Conservation (phyloP, 495 filamentous ascomycete species). For the Podospora sp. region DNA sequence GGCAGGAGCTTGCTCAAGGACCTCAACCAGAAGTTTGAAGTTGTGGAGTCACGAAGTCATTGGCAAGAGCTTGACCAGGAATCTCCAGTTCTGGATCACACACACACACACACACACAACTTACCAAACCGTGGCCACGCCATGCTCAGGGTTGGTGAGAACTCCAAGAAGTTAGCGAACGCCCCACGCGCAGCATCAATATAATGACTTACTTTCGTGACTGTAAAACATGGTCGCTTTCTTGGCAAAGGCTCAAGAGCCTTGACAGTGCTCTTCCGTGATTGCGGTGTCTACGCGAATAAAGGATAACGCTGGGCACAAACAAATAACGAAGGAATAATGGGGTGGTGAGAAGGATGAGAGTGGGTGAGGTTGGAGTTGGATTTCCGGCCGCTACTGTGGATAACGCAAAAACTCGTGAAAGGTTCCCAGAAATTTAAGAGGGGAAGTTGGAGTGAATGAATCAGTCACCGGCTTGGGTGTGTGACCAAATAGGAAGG, state of each 20-base stretch:
- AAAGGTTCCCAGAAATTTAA: not conserved
- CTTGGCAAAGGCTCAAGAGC: not conserved
- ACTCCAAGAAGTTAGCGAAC: slow-evolving; percentile 51
- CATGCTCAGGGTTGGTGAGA: slow-evolving; percentile 83
- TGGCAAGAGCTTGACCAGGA: too few species aligned
- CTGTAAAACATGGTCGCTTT: slow-evolving; percentile 79
- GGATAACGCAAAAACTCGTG: not conserved
- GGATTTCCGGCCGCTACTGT: not conserved
- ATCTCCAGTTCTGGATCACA: too few species aligned
- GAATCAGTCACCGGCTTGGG: not conserved
- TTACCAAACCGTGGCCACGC: slow-evolving; percentile 93
- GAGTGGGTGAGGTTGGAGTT: not conserved
- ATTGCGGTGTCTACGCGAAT: not conserved
- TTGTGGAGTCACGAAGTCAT: too few species aligned
- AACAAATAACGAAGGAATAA: not conserved
- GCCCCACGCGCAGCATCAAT: not conserved
- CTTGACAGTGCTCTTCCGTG: not conserved
- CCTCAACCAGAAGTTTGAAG: too few species aligned
- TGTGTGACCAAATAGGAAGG: slow-evolving; percentile 3
- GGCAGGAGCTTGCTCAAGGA: too few species aligned
- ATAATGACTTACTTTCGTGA: slow-evolving; percentile 70
- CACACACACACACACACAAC: slow-evolving; percentile 19
- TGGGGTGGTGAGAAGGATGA: not conserved
- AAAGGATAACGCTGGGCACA: not conserved
- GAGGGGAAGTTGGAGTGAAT: not conserved